Conservation (phyloP, 164 flowering plant genomes). For the Litsea cubeba region DNA sequence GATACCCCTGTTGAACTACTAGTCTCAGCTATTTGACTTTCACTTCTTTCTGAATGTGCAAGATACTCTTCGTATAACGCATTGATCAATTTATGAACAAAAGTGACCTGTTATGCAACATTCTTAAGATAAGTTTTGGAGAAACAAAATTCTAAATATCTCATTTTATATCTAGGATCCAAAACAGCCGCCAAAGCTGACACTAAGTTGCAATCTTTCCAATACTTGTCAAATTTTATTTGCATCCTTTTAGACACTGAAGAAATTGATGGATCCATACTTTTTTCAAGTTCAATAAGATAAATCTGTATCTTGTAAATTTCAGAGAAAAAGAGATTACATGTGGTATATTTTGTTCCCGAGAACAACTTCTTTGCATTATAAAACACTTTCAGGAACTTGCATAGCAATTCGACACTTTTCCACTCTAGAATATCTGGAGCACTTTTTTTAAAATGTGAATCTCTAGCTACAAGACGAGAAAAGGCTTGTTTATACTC, state of each 20-base stretch:
- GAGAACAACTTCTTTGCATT: conserved; percentile 45
- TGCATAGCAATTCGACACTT: conserved; percentile 35
- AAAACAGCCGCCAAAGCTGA: conserved; percentile 58
- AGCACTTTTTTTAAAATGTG: conserved; percentile 27
- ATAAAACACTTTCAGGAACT: conserved; percentile 49
- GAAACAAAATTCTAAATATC: conserved; percentile 66
- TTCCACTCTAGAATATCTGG: conserved; percentile 65
- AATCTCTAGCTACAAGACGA: conserved; percentile 42
- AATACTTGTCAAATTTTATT: conserved; percentile 58
- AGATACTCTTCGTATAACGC: no score
- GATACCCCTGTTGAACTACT: background rate
- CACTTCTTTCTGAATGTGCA: background rate
- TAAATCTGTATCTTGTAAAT: conserved; percentile 58
- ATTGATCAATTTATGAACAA: no score
- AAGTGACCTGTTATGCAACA: background rate
- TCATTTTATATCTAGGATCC: conserved; percentile 76
- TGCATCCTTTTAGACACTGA: conserved; percentile 58
- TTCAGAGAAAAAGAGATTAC: conserved; percentile 60
- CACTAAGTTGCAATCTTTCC: conserved; percentile 57
- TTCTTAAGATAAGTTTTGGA: conserved; percentile 45
- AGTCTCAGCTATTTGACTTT: background rate
- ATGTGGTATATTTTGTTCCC: conserved; percentile 40
- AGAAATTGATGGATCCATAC: conserved; percentile 40
- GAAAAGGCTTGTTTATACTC: conserved; percentile 5
- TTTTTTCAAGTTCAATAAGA: conserved; percentile 57